phyloP scores from a whole-genome alignment of 345 rosid genomes.

The Camelina neglecta region DNA sequence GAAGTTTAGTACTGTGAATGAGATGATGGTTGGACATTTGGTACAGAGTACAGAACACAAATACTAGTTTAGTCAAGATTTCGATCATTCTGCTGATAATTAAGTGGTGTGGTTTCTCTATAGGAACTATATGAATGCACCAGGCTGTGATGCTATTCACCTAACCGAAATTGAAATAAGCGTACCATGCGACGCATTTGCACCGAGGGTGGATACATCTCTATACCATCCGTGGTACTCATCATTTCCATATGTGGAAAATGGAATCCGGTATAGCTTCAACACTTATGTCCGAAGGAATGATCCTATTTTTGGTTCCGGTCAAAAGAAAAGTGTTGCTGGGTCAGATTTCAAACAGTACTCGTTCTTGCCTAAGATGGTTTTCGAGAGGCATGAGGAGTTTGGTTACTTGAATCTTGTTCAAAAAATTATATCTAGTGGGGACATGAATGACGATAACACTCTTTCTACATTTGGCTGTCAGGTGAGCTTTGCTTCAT shows the following conservation, averaged over 20 bases:
- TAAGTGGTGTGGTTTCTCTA: slow-evolving; percentile 23
- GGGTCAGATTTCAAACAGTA: slow-evolving; percentile 44
- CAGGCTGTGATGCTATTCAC: slow-evolving; percentile 86
- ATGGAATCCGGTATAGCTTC: slow-evolving; percentile 64
- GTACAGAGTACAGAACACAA: no score
- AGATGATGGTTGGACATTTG: no score
- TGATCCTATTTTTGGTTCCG: slow-evolving; percentile 47
- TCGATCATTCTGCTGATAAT: slow-evolving; percentile 5
- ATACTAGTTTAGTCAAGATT: background rate
- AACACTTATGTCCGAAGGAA: slow-evolving; percentile 73
- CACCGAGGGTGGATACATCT: slow-evolving; percentile 67
- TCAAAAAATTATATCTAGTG: slow-evolving; percentile 65
- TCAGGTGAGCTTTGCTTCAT: slow-evolving; percentile 54
- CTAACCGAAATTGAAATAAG: slow-evolving; percentile 74
- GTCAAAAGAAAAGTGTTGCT: slow-evolving; percentile 37
- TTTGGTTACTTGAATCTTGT: slow-evolving; percentile 68
- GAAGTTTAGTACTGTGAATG: background rate
- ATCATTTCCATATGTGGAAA: slow-evolving; percentile 73
- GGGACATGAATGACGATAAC: slow-evolving; percentile 65
- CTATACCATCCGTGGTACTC: slow-evolving; percentile 83
- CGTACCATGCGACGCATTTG: slow-evolving; percentile 81
- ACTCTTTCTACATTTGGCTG: slow-evolving; percentile 86
- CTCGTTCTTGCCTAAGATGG: slow-evolving; percentile 74
- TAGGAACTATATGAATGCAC: slow-evolving; percentile 84
- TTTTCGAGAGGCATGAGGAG: slow-evolving; percentile 83